These are phyloP conservation scores for Brachypodium distachyon DNA, from an alignment of 202 grass and related monocot species.

Conservation along the genomic window DNA sequence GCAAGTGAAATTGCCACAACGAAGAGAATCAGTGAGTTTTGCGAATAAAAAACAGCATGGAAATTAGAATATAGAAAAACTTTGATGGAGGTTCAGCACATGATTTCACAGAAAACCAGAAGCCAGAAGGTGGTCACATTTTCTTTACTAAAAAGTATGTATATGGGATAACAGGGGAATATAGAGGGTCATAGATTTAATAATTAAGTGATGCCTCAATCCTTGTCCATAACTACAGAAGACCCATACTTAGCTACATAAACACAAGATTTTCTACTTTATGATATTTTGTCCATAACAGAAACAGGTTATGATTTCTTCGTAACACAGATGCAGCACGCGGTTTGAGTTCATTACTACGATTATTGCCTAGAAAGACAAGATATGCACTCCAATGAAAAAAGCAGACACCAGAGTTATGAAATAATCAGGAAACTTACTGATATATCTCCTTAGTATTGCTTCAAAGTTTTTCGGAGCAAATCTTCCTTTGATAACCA, in stretches of 20 bases:
- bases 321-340: background rate
- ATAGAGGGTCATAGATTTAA: background rate
- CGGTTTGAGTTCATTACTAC: background rate
- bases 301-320: background rate
- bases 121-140: no score
- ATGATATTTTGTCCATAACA: no score
- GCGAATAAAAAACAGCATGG: background rate
- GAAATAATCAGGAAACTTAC: slow-evolving; percentile 36
- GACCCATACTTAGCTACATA: background rate
- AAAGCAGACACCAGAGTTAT: background rate
- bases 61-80: background rate
- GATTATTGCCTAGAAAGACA: background rate
- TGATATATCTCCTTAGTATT: slow-evolving; percentile 93
- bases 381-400: background rate
- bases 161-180: no score
- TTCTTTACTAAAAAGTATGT: no score
- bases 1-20: background rate
- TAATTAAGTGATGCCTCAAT: background rate
- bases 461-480: slow-evolving; percentile 94
- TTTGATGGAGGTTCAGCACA: background rate
- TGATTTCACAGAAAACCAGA: background rate
- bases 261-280: background rate
- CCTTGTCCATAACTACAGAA: background rate
- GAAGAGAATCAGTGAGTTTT: background rate
- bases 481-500: slow-evolving; percentile 95